Base-by-base conservation (phyloP, 495 filamentous ascomycete genomes). In the Podospora appendiculata region DNA sequence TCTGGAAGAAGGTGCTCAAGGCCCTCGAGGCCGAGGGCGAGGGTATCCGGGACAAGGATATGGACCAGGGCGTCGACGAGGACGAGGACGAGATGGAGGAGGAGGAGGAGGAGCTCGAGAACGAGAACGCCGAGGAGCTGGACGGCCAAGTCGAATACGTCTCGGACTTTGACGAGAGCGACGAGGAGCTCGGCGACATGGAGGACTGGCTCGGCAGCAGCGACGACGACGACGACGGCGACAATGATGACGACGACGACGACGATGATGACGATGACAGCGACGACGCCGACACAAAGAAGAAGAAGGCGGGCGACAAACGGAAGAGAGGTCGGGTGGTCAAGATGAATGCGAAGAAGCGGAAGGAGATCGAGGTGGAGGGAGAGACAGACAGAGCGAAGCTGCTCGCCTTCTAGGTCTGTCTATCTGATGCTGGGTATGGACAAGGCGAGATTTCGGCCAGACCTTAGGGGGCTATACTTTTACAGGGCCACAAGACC, bases 1-100 rank as follows among this genome's bases (percentile, higher is more conserved):
- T 98, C 55, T 98, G 93, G 93, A 95, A 96, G 85, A 93, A 89
- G 80, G 94, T 98, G 25, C 78, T 98, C 44, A 83, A 84, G 42
- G 91, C 90, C 2, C 72, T 97, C 65, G 94, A 97, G 78, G 78
- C 84, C 51, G 80, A 83, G 58, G 90, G 91, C 19, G 88, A 93
- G 64, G 93, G 86, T 43, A 77, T 76, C 59, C 76, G 90, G 57
- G 93, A 97, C 70, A 82, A 88, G 72, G 92, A 96, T 66, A 62
- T 91, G 63, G 92, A 96, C 61, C 79, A 86, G 52, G 86, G 84
- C 8, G 81, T 89, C 59, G 88, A 92, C 61, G 92, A 90, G 4
- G 90, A 95, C 55, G 83, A 85, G 19, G 77, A 87, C 50, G 79
- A 86, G 42, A 79, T 79, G 14, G 84, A 89, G 45, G 75, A 78